Conservation (phyloP, 2,329 filamentous ascomycete species). For the Drechslera avenae region DNA sequence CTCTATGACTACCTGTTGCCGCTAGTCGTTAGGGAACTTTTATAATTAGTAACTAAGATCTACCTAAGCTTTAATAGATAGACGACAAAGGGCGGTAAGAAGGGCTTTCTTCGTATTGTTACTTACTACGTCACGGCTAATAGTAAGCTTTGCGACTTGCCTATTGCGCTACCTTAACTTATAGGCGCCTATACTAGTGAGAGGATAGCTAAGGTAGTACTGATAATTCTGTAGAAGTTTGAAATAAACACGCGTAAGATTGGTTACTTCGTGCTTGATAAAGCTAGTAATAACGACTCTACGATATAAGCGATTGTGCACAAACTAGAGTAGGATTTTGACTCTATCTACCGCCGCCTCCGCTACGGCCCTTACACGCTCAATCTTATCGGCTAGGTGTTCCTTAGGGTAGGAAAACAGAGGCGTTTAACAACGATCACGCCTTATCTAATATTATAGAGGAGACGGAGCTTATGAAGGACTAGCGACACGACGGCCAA, state of each 20-base stretch:
- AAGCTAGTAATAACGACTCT: constrained; percentile 1
- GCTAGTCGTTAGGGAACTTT: not conserved
- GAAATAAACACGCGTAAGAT: not conserved
- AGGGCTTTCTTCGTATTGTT: constrained; percentile 5
- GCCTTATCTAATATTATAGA: not conserved
- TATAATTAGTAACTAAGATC: not conserved
- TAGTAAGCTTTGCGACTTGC: constrained; percentile 1
- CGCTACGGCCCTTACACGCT: constrained; percentile 2
- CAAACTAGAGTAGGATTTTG: not conserved
- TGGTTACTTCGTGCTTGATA: not conserved
- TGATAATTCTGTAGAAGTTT: not conserved
- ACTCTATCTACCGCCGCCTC: not conserved
- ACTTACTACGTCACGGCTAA: not conserved
- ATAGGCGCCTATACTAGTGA: constrained; percentile 5
- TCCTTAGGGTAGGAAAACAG: not conserved
- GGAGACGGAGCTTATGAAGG: not conserved
- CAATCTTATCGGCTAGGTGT: not conserved
- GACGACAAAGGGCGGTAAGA: constrained; percentile 10
- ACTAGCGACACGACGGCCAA: constrained; percentile 1
- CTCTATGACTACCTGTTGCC: too few relatives aligned
- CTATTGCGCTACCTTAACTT: constrained; percentile 11
- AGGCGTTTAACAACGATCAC: constrained; percentile 3
- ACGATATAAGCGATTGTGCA: not conserved
- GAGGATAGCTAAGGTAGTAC: constrained; percentile 3
- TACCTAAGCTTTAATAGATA: not conserved